phyloP scores from a whole-genome alignment of 1,284 basidiomycete species.

The Phlebopus sp. region DNA sequence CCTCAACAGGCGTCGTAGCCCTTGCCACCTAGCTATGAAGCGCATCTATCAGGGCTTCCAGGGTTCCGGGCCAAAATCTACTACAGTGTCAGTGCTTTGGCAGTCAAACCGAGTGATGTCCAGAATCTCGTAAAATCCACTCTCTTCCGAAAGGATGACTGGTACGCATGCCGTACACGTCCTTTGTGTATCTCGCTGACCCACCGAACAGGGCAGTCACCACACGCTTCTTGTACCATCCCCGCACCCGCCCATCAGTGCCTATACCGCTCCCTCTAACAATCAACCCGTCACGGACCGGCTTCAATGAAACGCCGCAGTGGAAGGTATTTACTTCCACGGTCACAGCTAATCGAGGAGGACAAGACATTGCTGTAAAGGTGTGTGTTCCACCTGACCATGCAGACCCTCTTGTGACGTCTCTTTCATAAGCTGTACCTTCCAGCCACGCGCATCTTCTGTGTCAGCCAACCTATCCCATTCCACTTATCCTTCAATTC shows the following conservation, averaged over 20 bases:
- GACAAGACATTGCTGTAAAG: slow-evolving; percentile 45
- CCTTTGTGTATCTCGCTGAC: slow-evolving; percentile 2
- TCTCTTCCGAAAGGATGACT: slow-evolving; percentile 44
- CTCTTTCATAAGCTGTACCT: slow-evolving; percentile 43
- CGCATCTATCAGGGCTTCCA: slow-evolving; percentile 61
- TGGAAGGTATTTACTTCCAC: slow-evolving; percentile 52
- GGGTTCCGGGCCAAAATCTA: slow-evolving; percentile 61
- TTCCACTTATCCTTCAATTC: slow-evolving; percentile 62
- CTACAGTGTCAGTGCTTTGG: slow-evolving; percentile 52
- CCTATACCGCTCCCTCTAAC: slow-evolving; percentile 50
- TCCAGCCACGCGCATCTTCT: slow-evolving; percentile 57
- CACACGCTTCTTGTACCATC: slow-evolving; percentile 63
- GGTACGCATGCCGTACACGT: slow-evolving; percentile 33
- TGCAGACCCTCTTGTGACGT: slow-evolving; percentile 2
- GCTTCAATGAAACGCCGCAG: slow-evolving; percentile 41
- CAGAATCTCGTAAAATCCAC: slow-evolving; percentile 43
- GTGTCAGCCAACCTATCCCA: slow-evolving; percentile 55
- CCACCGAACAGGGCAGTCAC: slow-evolving; percentile 43
- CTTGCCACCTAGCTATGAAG: slow-evolving; percentile 62
- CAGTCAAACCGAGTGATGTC: slow-evolving; percentile 41
- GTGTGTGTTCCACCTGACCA: slow-evolving; percentile 24
- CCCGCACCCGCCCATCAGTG: slow-evolving; percentile 57
- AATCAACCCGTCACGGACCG: slow-evolving; percentile 26
- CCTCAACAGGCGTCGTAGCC: slow-evolving; percentile 35
- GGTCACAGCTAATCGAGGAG: slow-evolving; percentile 37